A percentile compares a stretch with the other conserved stretches of the same genome.
phyloP scores from a whole-genome alignment of 2,329 filamentous ascomycete species.

The Cladosporium sp. region DNA sequence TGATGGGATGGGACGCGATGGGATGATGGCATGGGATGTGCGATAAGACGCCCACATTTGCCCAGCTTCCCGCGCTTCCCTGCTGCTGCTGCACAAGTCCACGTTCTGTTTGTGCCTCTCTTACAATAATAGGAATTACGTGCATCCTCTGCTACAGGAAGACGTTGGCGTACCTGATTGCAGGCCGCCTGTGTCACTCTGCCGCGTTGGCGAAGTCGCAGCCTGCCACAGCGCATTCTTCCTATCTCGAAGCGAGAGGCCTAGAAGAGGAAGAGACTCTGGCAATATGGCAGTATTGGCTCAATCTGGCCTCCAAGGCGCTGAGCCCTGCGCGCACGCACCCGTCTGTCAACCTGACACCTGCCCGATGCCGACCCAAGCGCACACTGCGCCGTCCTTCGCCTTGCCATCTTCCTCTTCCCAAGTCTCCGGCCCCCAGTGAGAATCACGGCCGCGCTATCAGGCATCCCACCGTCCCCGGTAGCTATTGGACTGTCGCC shows the following conservation, averaged over 20 bases:
- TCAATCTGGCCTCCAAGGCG: neutral
- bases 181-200: neutral
- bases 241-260: conserved; percentile 11
- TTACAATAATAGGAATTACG: too few relatives aligned
- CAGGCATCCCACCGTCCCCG: conserved; percentile 9
- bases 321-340: conserved; percentile 6
- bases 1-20: neutral
- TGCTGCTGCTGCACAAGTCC: neutral
- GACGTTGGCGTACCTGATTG: neutral
- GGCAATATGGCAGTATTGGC: neutral
- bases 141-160: neutral
- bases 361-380: conserved; percentile 7
- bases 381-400: neutral
- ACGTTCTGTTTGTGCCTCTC: neutral
- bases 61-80: neutral
- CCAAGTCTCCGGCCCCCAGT: neutral
- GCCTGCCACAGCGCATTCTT: conserved; percentile 2
- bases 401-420: neutral
- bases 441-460: neutral
- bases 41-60: neutral
- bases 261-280: neutral
- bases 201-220: conserved; percentile 1
- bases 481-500: neutral
- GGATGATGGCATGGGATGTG: neutral
- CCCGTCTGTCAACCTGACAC: conserved; percentile 2